A percentile compares a stretch with the other conserved stretches of the same genome.
Conservation (phyloP, 108 stramenopile species). For the Chaetoceros tenuissimus region DNA sequence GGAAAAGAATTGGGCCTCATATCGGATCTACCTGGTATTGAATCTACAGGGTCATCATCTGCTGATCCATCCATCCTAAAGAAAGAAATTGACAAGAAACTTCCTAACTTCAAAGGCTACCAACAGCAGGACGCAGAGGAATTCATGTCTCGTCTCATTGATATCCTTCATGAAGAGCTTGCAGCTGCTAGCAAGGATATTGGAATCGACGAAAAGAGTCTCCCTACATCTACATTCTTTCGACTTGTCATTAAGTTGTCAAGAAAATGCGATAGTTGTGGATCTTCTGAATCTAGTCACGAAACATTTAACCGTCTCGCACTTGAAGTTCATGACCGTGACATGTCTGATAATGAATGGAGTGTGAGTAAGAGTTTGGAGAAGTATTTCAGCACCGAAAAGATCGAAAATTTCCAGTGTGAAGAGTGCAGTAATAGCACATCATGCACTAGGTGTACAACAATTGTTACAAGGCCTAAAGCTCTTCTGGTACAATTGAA, state of each 20-base stretch:
- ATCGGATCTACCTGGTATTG: not conserved
- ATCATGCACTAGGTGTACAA: conserved; percentile 53
- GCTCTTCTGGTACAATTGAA: conserved; percentile 69
- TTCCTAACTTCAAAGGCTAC: conserved; percentile 51
- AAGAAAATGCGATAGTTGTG: conserved; percentile 62
- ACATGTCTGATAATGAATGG: conserved; percentile 12
- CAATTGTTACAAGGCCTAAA: conserved; percentile 49
- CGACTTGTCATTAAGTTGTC: conserved; percentile 55
- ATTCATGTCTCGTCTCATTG: conserved; percentile 55
- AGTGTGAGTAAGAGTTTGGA: conserved; percentile 42
- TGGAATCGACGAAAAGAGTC: not conserved
- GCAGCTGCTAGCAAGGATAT: not conserved
- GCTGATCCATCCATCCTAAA: conserved; percentile 43
- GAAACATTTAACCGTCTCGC: conserved; percentile 75
- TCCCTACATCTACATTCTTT: conserved; percentile 66
- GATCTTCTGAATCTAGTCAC: conserved; percentile 59
- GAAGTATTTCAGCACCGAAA: conserved; percentile 64
- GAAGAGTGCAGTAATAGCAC: conserved; percentile 68
- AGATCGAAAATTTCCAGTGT: conserved; percentile 72
- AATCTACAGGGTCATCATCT: not conserved
- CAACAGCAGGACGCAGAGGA: conserved; percentile 82
- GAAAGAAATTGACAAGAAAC: conserved; percentile 47
- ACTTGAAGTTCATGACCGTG: conserved; percentile 37
- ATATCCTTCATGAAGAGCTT: conserved; percentile 66
- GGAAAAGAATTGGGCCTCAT: conserved; percentile 24